Percentiles rank a stretch among this genome's conserved stretches.
These are phyloP conservation scores for Aureobasidium mangrovei DNA, from an alignment of 2,329 filamentous ascomycete genomes.

Conservation along the genomic window DNA sequence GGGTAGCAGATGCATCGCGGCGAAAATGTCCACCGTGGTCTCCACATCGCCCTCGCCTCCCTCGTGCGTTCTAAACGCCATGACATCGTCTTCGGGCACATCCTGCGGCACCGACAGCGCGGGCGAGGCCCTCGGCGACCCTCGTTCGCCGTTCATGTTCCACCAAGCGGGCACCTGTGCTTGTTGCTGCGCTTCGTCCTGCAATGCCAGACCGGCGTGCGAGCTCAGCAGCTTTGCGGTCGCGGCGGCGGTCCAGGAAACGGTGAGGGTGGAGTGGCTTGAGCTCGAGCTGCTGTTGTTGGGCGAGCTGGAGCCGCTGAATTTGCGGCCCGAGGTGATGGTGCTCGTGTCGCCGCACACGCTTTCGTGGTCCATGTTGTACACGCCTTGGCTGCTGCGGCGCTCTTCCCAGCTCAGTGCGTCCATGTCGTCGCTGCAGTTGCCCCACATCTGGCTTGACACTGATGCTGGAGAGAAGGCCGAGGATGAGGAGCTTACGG, in stretches of 20 bases:
- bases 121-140: background rate
- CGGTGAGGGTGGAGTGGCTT: background rate
- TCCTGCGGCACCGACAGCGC: background rate
- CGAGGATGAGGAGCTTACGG: background rate
- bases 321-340: background rate
- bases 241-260: background rate
- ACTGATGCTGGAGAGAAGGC: background rate
- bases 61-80: background rate
- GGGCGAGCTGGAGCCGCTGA: background rate
- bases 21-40: conserved; percentile 5
- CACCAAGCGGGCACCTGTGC: conserved; percentile 4
- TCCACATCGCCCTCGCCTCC: background rate
- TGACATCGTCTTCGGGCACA: background rate
- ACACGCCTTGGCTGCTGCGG: background rate
- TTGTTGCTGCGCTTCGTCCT: background rate
- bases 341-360: background rate
- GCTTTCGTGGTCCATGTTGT: conserved; percentile 15
- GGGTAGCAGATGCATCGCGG: background rate
- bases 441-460: background rate
- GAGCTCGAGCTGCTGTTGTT: background rate
- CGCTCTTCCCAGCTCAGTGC: background rate
- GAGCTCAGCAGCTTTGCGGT: background rate
- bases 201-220: background rate
- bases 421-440: background rate
- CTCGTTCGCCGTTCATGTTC: background rate